Evolutionary conservation across 768 basidiomycete species (phyloP).

Genomic region (Russula abietina): DNA sequence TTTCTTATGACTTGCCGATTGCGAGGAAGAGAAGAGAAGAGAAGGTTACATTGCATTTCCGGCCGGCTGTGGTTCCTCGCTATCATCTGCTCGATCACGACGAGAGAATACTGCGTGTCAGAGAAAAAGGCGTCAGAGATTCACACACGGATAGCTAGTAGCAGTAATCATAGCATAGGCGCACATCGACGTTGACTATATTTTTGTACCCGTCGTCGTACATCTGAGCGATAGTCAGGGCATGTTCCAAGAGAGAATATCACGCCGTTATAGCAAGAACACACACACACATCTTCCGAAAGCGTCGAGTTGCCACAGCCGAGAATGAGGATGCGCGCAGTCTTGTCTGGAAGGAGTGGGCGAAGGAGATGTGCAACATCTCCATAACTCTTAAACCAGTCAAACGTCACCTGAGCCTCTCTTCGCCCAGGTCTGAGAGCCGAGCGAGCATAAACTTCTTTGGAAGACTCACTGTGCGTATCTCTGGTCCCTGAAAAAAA

Average conservation of each 20-base stretch:
- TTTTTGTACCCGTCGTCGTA: constrained; percentile 81
- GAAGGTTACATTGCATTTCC: constrained; percentile 59
- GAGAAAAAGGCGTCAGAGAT: background rate
- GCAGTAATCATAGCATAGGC: constrained; percentile 20
- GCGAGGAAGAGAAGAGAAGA: constrained; percentile 27
- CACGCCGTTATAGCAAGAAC: background rate
- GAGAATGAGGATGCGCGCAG: constrained; percentile 64
- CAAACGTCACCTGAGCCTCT: constrained; percentile 54
- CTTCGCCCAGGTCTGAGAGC: constrained; percentile 33
- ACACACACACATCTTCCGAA: constrained; percentile 56
- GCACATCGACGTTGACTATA: constrained; percentile 73
- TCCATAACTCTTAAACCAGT: constrained; percentile 82
- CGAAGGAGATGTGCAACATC: constrained; percentile 62
- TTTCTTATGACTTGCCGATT: background rate
- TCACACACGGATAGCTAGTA: background rate
- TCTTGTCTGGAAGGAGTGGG: constrained; percentile 56
- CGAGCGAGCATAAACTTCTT: background rate
- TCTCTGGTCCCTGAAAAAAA: constrained; percentile 51
- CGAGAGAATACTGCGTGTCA: constrained; percentile 55
- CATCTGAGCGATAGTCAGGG: constrained; percentile 45
- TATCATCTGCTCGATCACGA: constrained; percentile 72
- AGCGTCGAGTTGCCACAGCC: constrained; percentile 81
- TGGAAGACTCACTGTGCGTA: constrained; percentile 49
- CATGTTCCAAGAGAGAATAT: background rate
- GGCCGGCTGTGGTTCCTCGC: constrained; percentile 48